Base-by-base conservation (phyloP, 345 rosid species). In the Aquilaria yunnanensis region DNA sequence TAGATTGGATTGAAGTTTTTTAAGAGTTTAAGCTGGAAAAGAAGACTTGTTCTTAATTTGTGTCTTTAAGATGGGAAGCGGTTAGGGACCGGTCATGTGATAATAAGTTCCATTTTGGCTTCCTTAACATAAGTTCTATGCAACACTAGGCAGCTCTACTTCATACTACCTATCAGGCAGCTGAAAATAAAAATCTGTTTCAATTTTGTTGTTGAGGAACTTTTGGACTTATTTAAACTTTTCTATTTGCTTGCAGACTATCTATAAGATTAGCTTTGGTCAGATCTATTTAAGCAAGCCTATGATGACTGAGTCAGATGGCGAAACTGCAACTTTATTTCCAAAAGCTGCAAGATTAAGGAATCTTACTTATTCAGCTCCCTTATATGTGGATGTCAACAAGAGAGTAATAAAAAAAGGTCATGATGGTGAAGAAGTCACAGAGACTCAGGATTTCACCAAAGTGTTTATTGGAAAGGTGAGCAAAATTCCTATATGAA, bases 231-330 rank as follows among this genome's bases (percentile, higher is more conserved):
- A 37, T 3, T 41, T 73, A 75, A 57, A 47, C 56, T 32, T 12
- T 8, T 6, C 61, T 66, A 29, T 53, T 54, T 67, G 45, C 34
- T 34, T 81, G 89, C 96, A 94, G 97, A 94, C 96, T 34, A 88
- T 94, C 61, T 90, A 90, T 68, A 90, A 94, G 79, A 90, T 94
- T 65, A 77, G 89, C 73, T 94, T 94, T 72, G 96, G 96, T 62
- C 99, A 94, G 74, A 94, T 90, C 70, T 94, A 94, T 77, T 72
- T 94, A 80, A 94, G 97, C 75, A 94, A 90, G 80, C 99, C 99
- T 3, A 94, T 94, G 99, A 94, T 94, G 97, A 94, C 97, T 0
- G 97, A 94, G 78, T 94, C 97, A 14, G 97, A 94, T 77, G 99
- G 99, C 74, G 96, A 94, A 72, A 94, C 96, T 51, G 96, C 97